phyloP scores from a whole-genome alignment of 192 early-diverging fungal genomes.

The Backusella tarrabulga region DNA sequence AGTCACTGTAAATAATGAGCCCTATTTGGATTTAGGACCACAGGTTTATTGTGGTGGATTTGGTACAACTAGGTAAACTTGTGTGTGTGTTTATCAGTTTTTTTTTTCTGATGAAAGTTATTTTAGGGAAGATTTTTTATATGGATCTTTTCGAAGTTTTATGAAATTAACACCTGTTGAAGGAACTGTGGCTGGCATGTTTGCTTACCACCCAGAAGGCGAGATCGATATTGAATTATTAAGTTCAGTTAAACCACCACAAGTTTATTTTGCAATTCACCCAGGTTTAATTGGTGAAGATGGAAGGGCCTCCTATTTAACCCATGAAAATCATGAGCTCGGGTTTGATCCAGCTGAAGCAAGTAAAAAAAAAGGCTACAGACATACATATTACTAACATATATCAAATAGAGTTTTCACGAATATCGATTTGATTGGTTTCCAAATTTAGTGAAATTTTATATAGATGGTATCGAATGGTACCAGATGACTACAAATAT shows the following conservation, averaged over 20 bases:
- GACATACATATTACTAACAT: background rate
- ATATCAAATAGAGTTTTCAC: conserved; percentile 20
- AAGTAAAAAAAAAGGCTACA: background rate
- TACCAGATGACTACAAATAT: conserved; percentile 17
- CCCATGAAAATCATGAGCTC: conserved; percentile 17
- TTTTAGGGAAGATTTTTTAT: conserved; percentile 15
- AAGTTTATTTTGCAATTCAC: conserved; percentile 31
- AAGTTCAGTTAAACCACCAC: conserved; percentile 14
- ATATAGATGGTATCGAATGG: conserved; percentile 10
- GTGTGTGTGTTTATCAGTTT: background rate
- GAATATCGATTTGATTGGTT: conserved; percentile 39
- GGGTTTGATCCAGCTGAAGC: conserved; percentile 17
- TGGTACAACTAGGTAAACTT: conserved; percentile 21
- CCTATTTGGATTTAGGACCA: background rate
- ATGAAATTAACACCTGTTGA: conserved; percentile 5
- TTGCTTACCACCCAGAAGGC: conserved; percentile 10
- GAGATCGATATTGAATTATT: conserved; percentile 33
- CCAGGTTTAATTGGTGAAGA: conserved; percentile 11
- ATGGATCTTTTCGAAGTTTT: conserved; percentile 23
- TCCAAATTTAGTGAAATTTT: conserved; percentile 15
- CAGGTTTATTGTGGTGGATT: conserved; percentile 4
- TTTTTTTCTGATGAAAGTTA: background rate
- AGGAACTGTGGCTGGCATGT: conserved; percentile 26
- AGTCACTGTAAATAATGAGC: background rate
- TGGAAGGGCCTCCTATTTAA: conserved; percentile 21